Evolutionary conservation across 2,329 filamentous ascomycete genomes (phyloP).

Genomic region (Aspergillus bombycis): DNA sequence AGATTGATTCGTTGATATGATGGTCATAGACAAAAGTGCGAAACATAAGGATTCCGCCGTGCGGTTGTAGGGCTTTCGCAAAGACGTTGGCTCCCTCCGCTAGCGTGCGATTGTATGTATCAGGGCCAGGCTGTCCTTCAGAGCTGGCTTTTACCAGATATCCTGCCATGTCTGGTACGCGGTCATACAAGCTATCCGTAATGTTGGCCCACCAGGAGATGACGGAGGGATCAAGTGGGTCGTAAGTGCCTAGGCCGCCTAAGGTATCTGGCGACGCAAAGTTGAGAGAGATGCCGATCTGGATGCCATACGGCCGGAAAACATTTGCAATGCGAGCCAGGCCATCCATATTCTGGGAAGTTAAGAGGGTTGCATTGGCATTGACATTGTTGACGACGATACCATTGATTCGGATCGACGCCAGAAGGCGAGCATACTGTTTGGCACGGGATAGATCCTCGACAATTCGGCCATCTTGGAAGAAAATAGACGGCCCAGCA

Average conservation of each 20-base stretch:
- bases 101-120: slow-evolving; percentile 71
- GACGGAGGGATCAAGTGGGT: slow-evolving; percentile 64
- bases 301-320: slow-evolving; percentile 69
- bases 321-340: slow-evolving; percentile 65
- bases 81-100: slow-evolving; percentile 71
- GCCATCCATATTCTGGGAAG: slow-evolving; percentile 61
- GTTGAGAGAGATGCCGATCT: slow-evolving; percentile 67
- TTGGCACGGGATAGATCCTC: slow-evolving; percentile 62
- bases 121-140: slow-evolving; percentile 70
- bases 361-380: slow-evolving; percentile 63
- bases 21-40: slow-evolving; percentile 72
- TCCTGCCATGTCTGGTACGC: slow-evolving; percentile 68
- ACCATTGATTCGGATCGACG: slow-evolving; percentile 68
- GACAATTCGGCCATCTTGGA: slow-evolving; percentile 58
- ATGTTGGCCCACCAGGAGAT: slow-evolving; percentile 65
- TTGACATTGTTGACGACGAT: slow-evolving; percentile 74
- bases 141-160: slow-evolving; percentile 74
- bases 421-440: slow-evolving; percentile 67
- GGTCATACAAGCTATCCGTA: slow-evolving; percentile 61
- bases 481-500: slow-evolving; percentile 70
- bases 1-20: slow-evolving; percentile 59
- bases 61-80: slow-evolving; percentile 58
- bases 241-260: slow-evolving; percentile 63
- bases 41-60: slow-evolving; percentile 69
- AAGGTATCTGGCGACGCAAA: slow-evolving; percentile 66